Evolutionary conservation across 2,329 filamentous ascomycete species (phyloP), one percentile per base, ranked within the genome.

Genomic region (Phaeosphaeriaceae sp.): DNA sequence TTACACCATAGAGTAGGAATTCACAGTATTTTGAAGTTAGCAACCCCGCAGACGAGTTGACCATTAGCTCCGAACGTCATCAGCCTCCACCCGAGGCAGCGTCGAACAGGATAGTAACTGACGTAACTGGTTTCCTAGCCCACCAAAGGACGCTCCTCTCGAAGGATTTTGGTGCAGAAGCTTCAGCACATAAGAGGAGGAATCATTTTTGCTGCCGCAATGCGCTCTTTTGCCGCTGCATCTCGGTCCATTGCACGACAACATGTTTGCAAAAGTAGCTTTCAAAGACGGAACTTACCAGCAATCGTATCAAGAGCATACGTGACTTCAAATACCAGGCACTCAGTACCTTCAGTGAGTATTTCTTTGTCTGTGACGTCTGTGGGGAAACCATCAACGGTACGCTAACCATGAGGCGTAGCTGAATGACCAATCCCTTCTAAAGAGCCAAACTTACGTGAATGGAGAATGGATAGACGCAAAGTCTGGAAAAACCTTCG

Each of bases 391-490:
- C 12, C 13, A 18, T n/a, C 26, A 15, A 28, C 13, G 33, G 17
- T 15, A 21, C 13, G 33, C 56, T 68, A 40, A 65, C 51, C 15
- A 29, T n/a, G n/a, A 8, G 6, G 17, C 17, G 17, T 50, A 77
- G 74, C 74, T 81, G 53, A 79, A 74, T 52, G 78, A 81, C 63
- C 74, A 75, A 55, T 77, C 74, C 18, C 83, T 99, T 52, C 84
- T 97, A 66, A 97, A 95, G 79, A 85, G 87, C 62, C 84, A 92
- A 70, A 77, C 86, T 66, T 97, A 93, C 70, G 87, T 97, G 68
- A 93, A 99, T 72, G 94, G 94, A 67, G 83, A 96, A 82, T 99
- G 92, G 90, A 84, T 95, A 54, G 82, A 83, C 63, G 90, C 93
- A 62, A 84, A 86, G 67, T 96, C 91, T 1, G 90, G 91, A 69